Base-by-base conservation (phyloP, 2,329 filamentous ascomycete species). In the Colletotrichum melonis region DNA sequence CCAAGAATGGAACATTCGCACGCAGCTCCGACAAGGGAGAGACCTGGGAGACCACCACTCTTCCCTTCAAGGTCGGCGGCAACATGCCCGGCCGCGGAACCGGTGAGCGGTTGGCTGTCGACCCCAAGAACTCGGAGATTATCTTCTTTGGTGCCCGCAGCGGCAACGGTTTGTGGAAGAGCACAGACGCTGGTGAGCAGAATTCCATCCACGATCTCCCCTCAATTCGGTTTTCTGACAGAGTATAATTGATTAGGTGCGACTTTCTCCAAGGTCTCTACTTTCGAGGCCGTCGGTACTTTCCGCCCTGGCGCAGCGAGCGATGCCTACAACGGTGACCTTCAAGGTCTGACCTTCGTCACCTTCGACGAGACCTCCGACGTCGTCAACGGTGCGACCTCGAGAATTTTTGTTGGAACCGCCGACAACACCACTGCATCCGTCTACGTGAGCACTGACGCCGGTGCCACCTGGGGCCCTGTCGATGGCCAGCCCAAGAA, bases 11-110 rank as follows among this genome's bases (percentile, higher is more conserved):
- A 8, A 82, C 87, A 8, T 89, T 91, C 49, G 84, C 89, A 38
- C 84, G 86, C 32, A 90, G 87, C 9, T 86, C 83, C 9, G 88
- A 91, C 75, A 82, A 85, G 75, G 89, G 89, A 1, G 80, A 79
- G 3, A 90, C 88, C 1, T 91, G 88, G 87, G 76, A 81, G 1
- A 81, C 83, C 24, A 85, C 87, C 0, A 80, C 81, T 6, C 82
- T 91, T 0, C 83, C 87, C 2, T 91, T 91, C 82, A 91, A 91
- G 78, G 87, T 90, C 58, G 89, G 89, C 8, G 89, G 89, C 0
- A 91, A 91, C 77, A 91, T 90, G 88, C 89, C 89, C 8, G 89
- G 89, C 2, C 86, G 89, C 32, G 89, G 89, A 8, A 87, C 86
- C 79, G 89, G 89, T 19, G 89, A 91, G 78, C 84, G 89, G 16